Evolutionary conservation across 768 basidiomycete genomes (phyloP).

Genomic region (Rickenella mellea): DNA sequence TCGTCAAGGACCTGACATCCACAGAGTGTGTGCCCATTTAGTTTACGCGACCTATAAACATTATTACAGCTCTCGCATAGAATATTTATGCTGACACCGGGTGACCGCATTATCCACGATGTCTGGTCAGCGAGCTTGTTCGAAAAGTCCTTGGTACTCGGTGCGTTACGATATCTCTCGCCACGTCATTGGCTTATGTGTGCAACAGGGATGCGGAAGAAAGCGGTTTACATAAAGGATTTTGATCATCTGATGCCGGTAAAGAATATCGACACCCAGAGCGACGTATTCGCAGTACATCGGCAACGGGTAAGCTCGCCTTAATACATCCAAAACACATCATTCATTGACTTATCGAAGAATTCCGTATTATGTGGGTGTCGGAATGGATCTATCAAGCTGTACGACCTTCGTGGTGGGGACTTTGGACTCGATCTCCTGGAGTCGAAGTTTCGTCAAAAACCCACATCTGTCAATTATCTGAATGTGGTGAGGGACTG

Average conservation of each 20-base stretch:
- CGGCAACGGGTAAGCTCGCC: conserved; percentile 34
- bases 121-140: conserved; percentile 47
- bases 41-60: neutral
- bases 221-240: conserved; percentile 43
- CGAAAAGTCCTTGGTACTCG: conserved; percentile 40
- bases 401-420: conserved; percentile 48
- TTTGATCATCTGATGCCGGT: conserved; percentile 29
- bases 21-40: conserved; percentile 24
- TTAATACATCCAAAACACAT: neutral
- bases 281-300: conserved; percentile 55
- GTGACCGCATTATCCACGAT: conserved; percentile 36
- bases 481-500: conserved; percentile 39
- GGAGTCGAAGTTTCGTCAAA: conserved; percentile 21
- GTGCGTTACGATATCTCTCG: conserved; percentile 21
- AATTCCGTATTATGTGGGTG: conserved; percentile 44
- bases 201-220: conserved; percentile 39
- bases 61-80: conserved; percentile 6
- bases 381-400: conserved; percentile 47
- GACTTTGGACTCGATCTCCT: conserved; percentile 31
- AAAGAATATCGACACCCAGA: conserved; percentile 38
- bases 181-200: neutral
- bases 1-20: conserved; percentile 32
- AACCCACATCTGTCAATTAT: conserved; percentile 41
- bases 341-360: conserved; percentile 19
- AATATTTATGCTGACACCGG: conserved; percentile 16